Evolutionary conservation across 2,329 filamentous ascomycete species (phyloP), one percentile per base, ranked within the genome.

Genomic region (Aureobasidium sp.): DNA sequence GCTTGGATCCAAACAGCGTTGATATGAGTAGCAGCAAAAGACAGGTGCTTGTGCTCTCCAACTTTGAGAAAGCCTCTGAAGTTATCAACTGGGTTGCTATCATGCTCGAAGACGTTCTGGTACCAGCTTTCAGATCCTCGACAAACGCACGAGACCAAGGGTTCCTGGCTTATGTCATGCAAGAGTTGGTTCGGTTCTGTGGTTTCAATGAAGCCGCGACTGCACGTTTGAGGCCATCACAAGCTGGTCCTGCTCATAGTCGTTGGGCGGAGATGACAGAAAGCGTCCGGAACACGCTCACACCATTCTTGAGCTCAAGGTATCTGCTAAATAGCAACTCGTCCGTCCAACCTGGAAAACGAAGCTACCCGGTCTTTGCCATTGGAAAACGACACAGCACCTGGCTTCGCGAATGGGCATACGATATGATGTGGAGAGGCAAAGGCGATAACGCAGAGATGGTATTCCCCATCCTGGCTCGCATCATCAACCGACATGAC

Each of bases 151-250:
- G 85, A 65, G 81, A 91, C 6, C 94, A 97, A 72, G 92, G 91
- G 0, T 96, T 95, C 69, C 79, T 99, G 19, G 93, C 93, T 1
- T 99, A 89, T 73, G 89, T 88, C 1, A 96, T 99, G 85, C 94
- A 99, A 73, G 88, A 95, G 67, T 80, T 97, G 42, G 80, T 97
- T 3, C 85, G 86, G 46, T 84, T 87, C 65, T 90, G 88, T 68
- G 86, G 88, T 29, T 86, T 96, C 68, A 85, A 80, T 61, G 77
- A 81, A 11, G 83, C 78, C 21, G 75, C 79, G 40, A 75, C 76
- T 31, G 71, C 79, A 19, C 76, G 79, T 46, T 77, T 79, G 40
- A 77, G 81, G 38, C 76, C 79, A 50, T 77, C 79, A 21, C 81
- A 85, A 29, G 78, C 79, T 11, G 81, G 81, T 51, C 78, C 82